Evolutionary conservation across 768 basidiomycete genomes (phyloP), one percentile per base, ranked within the genome.

Genomic region (Boletus rex-veris): DNA sequence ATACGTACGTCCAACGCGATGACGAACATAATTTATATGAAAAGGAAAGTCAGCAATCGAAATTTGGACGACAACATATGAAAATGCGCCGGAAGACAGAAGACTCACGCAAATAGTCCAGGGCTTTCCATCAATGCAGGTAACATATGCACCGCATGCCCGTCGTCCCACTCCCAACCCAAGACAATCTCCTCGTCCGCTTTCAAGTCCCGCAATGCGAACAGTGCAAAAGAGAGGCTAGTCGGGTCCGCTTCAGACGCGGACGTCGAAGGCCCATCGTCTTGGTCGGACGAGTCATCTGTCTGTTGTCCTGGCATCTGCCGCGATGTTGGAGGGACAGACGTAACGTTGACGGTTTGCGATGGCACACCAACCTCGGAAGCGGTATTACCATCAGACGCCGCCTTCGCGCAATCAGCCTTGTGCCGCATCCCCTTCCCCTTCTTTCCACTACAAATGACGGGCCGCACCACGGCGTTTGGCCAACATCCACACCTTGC

Each of bases 91-190:
- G 10, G 4, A 48, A 52, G 45, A 52, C 30, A 26, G 62, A 58
- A 35, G 19, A 81, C 81, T 71, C 69, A 85, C 85, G 78, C 75
- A 61, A 85, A 84, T 52, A 78, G 61, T 54, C 76, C 71, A 5
- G 84, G 82, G 5, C 78, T 70, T 60, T 83, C 73, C 53, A 90
- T 74, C 47, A 90, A 70, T 8, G 83, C 83, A n/a, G 83, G 88
- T 1, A 92, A 73, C 55, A 77, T 74, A 69, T 96, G 94, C 0
- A 95, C 81, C 1, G 86, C 84, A 64, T 92, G 89, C 3, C 84
- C 84, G 63, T 98, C 95, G 61, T 98, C 94, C 95, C 95, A 98
- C 67, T 97, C 93, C 93, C 95, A 98, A 0, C 88, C 89, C 0
- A 98, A 72, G 0, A 94, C 83, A 18, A 98, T 81, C 72, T 98